These are phyloP conservation scores for Buddleja alternifolia DNA, from an alignment of 257 asterid genomes.

Conservation along the genomic window DNA sequence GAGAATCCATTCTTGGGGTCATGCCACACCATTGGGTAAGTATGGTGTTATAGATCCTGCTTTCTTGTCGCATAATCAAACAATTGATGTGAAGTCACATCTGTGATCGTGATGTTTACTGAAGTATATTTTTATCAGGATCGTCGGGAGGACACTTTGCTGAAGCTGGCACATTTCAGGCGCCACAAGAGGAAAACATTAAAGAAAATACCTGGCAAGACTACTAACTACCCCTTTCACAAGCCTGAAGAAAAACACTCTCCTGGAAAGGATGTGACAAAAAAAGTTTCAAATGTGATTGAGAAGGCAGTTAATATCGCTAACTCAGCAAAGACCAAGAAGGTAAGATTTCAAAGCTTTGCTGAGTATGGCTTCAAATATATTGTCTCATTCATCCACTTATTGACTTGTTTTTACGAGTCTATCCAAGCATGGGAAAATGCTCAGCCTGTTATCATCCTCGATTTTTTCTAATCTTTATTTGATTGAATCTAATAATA, in stretches of 20 bases:
- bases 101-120: conserved; percentile 26
- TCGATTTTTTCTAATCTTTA: not conserved
- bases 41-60: conserved; percentile 23
- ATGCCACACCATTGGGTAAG: conserved; percentile 98
- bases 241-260: conserved; percentile 89
- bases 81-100: conserved; percentile 18
- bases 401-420: conserved; percentile 5
- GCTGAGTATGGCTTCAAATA: conserved; percentile 10
- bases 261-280: conserved; percentile 90
- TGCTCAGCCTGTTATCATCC: not conserved
- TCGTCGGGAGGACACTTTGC: conserved; percentile 85
- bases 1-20: conserved; percentile 97
- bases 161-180: conserved; percentile 85
- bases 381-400: conserved; percentile 11
- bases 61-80: conserved; percentile 8
- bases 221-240: conserved; percentile 62
- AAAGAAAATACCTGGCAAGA: conserved; percentile 82
- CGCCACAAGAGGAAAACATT: conserved; percentile 85
- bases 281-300: conserved; percentile 85
- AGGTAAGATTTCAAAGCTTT: conserved; percentile 48
- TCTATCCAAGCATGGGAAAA: conserved; percentile 13
- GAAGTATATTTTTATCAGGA: conserved; percentile 59
- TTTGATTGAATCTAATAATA: conserved; percentile 9
- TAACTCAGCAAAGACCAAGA: conserved; percentile 80
- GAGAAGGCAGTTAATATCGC: conserved; percentile 92